These are phyloP conservation scores for Capronia americana DNA, from an alignment of 2,329 filamentous ascomycete species.

Conservation along the genomic window DNA sequence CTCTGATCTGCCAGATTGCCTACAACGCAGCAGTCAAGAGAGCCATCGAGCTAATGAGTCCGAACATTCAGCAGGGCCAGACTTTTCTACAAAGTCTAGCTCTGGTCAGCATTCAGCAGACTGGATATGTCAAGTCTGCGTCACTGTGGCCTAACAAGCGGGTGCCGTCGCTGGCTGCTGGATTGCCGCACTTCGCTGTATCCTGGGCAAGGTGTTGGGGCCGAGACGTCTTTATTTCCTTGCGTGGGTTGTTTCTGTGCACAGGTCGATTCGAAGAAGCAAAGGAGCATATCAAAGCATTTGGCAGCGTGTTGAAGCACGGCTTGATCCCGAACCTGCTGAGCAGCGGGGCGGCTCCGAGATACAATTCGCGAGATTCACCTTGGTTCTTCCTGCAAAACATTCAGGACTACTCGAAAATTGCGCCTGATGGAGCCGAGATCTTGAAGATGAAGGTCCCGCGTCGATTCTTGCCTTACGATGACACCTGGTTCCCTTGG, in stretches of 20 bases:
- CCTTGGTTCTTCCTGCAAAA: constrained; percentile 98
- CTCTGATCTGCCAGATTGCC: constrained; percentile 82
- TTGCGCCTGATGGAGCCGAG: constrained; percentile 76
- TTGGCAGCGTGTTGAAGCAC: constrained; percentile 95
- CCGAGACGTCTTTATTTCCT: constrained; percentile 93
- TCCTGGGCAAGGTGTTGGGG: constrained; percentile 98
- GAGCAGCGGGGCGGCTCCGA: constrained; percentile 79
- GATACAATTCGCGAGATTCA: constrained; percentile 95
- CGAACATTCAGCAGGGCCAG: constrained; percentile 79
- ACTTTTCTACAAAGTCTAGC: constrained; percentile 87
- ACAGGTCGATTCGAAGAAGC: constrained; percentile 89
- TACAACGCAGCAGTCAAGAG: constrained; percentile 84
- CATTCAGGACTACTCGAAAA: constrained; percentile 88
- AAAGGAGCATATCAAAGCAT: constrained; percentile 90
- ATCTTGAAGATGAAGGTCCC: constrained; percentile 79
- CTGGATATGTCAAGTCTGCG: constrained; percentile 84
- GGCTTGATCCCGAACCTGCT: constrained; percentile 97
- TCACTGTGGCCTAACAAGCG: constrained; percentile 86
- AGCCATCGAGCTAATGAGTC: constrained; percentile 77
- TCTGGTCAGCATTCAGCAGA: constrained; percentile 91
- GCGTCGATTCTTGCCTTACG: constrained; percentile 89
- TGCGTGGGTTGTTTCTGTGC: constrained; percentile 87
- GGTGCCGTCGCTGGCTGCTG: constrained; percentile 87
- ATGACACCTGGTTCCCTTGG: constrained; percentile 89
- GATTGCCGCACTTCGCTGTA: constrained; percentile 89